Conservation (phyloP, 1,139 yeast species). For the Zygosaccharomyces pseudobailii region DNA sequence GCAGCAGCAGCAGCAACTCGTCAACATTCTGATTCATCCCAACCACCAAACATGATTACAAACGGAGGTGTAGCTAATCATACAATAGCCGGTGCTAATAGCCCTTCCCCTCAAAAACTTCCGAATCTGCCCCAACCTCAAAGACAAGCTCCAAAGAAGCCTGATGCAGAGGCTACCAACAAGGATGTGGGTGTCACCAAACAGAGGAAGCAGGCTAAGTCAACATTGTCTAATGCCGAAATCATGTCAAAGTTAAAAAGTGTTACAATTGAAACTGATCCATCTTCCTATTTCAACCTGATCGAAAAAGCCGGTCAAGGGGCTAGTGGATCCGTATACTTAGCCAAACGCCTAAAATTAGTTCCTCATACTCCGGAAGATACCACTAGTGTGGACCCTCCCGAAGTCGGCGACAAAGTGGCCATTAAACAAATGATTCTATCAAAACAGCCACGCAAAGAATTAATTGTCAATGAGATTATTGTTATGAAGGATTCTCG, state of each 20-base stretch:
- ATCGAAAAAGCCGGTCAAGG: slow-evolving; percentile 99
- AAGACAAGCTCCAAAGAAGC: slow-evolving; percentile 34
- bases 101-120: slow-evolving; percentile 19
- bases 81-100: slow-evolving; percentile 6
- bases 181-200: slow-evolving; percentile 33
- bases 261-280: slow-evolving; percentile 80
- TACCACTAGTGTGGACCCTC: slow-evolving; percentile 21
- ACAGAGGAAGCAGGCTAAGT: slow-evolving; percentile 55
- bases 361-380: slow-evolving; percentile 28
- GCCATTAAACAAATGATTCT: slow-evolving; percentile 97
- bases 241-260: slow-evolving; percentile 76
- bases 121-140: slow-evolving; percentile 27
- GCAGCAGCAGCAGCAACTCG: slow-evolving; percentile 9
- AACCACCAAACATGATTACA: slow-evolving; percentile 10
- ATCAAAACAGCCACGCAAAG: slow-evolving; percentile 90
- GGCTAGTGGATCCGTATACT: slow-evolving; percentile 92
- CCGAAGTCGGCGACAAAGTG: slow-evolving; percentile 47
- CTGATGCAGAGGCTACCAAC: slow-evolving; percentile 32
- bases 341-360: slow-evolving; percentile 62
- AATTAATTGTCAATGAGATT: slow-evolving; percentile 88
- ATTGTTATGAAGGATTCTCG: slow-evolving; percentile 91
- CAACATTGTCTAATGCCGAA: slow-evolving; percentile 81
- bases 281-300: slow-evolving; percentile 77
- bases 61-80: slow-evolving; percentile 12
- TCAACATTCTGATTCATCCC: slow-evolving; percentile 9